A percentile compares a stretch with the other conserved stretches of the same genome.
Conservation (phyloP, 345 rosid genomes). For the Melastoma malabathricum region DNA sequence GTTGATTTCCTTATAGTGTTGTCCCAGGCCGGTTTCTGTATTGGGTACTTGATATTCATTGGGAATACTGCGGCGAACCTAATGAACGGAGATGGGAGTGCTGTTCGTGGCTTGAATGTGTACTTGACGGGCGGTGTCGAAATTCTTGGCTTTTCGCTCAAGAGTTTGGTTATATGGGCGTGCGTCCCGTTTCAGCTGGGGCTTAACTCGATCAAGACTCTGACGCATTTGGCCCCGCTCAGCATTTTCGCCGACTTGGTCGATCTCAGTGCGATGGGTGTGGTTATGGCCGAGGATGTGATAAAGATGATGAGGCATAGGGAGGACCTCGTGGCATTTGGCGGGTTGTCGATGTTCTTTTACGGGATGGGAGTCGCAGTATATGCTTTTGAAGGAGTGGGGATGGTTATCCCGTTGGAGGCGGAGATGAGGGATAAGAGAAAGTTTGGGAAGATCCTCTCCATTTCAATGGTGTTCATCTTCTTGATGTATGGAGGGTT, state of each 20-base stretch:
- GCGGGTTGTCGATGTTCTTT: slow-evolving; percentile 46
- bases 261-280: slow-evolving; percentile 67
- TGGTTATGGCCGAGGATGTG: slow-evolving; percentile 51
- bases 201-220: slow-evolving; percentile 48
- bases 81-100: slow-evolving; percentile 8
- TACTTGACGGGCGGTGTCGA: slow-evolving; percentile 14
- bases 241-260: slow-evolving; percentile 88
- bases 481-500: slow-evolving; percentile 48
- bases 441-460: slow-evolving; percentile 43
- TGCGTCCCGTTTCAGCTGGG: slow-evolving; percentile 81
- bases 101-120: background rate
- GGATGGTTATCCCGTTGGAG: slow-evolving; percentile 68
- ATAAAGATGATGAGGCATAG: slow-evolving; percentile 23
- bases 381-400: slow-evolving; percentile 67
- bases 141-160: slow-evolving; percentile 35
- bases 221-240: slow-evolving; percentile 80
- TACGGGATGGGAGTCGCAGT: slow-evolving; percentile 79
- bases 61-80: slow-evolving; percentile 43
- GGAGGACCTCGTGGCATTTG: slow-evolving; percentile 41
- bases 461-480: slow-evolving; percentile 42
- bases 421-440: slow-evolving; percentile 47
- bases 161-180: slow-evolving; percentile 52
- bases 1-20: slow-evolving; percentile 60
- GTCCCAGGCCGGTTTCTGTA: slow-evolving; percentile 74
- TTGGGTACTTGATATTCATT: slow-evolving; percentile 73